Base-by-base conservation (phyloP, 148 eudicot species). In the Nepenthes gracilis region DNA sequence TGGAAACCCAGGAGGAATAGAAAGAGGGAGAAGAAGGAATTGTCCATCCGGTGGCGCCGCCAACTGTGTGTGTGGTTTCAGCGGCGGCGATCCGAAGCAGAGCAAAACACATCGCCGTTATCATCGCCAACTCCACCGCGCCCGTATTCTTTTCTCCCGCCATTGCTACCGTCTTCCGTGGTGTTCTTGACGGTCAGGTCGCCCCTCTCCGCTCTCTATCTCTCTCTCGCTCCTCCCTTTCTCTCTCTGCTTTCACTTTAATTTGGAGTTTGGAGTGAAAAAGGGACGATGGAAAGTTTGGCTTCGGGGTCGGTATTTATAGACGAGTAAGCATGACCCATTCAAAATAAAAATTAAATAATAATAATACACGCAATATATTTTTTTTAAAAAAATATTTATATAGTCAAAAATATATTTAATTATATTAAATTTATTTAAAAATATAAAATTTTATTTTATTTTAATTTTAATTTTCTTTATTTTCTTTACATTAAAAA, bases 1-100 rank as follows among this genome's bases (percentile, higher is more conserved):
- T 1, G 37, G 77, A 47, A 66, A 95, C 91, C 95, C 95, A 90
- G 3, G 59, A 51, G 12, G 80, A 4, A 74, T 86, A 90, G 33
- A 68, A 38, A 23, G 68, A 36, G 14, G 70, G 6, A 2, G 58
- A 9, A 12, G 65, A 0, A 15, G 81, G 81, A 6, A 74, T 59
- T n/a, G 65, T 55, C 82, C 82, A 78, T 11, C 78, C 78, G 57
- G 71, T 58, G 4, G 0, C 12, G 40, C 53, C 82, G 32, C 82
- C 82, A 9, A 78, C 78, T 4, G 53, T 69, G 14, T 36, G 12
- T n/a, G 43, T 37, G 1, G 67, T 61, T 12, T 70, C 77, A 9
- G n/a, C n/a, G n/a, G 78, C 68, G 33, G 52, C 38, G 33, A 58
- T 2, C 49, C 64, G 64, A 49, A 54, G 11, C 47, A 70, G 34